phyloP scores from a whole-genome alignment of 2,329 filamentous ascomycete species.

The Arachnomyces sp. region DNA sequence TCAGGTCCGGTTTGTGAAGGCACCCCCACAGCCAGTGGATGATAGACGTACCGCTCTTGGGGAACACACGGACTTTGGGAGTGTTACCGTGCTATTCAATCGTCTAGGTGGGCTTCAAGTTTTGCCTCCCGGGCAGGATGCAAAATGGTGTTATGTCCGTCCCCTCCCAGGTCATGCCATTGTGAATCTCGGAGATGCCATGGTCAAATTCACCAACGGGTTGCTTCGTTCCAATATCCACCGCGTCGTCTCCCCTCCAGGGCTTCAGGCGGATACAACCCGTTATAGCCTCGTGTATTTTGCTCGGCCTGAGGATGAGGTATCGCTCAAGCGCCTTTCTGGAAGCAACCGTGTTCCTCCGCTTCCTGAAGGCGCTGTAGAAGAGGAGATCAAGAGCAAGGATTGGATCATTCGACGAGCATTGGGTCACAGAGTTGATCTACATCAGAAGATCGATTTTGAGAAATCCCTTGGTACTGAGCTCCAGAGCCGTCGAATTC shows the following conservation, averaged over 20 bases:
- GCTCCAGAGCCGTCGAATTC: conserved; percentile 25
- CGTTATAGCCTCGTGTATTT: conserved; percentile 52
- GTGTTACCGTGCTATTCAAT: conserved; percentile 51
- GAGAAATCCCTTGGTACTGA: conserved; percentile 28
- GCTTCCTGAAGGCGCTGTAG: conserved; percentile 22
- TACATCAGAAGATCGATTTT: conserved; percentile 23
- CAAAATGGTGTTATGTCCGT: conserved; percentile 46
- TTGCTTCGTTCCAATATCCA: conserved; percentile 38
- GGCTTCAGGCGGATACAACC: conserved; percentile 35
- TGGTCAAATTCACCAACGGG: conserved; percentile 39
- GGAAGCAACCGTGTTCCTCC: conserved; percentile 28
- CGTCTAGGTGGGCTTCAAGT: conserved; percentile 50
- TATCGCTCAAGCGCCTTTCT: conserved; percentile 35
- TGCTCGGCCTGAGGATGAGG: conserved; percentile 43
- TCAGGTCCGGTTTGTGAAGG: conserved; percentile 48
- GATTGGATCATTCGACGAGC: conserved; percentile 37
- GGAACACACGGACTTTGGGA: conserved; percentile 52
- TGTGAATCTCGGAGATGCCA: conserved; percentile 38
- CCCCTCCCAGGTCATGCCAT: conserved; percentile 43
- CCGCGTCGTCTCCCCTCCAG: conserved; percentile 44
- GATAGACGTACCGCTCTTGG: conserved; percentile 40
- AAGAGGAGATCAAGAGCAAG: conserved; percentile 33
- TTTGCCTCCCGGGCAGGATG: conserved; percentile 33
- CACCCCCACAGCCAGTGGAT: conserved; percentile 39
- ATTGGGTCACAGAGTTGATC: conserved; percentile 25